Conservation (phyloP, 2,329 filamentous ascomycete genomes). For the Cytospora chrysosperma region DNA sequence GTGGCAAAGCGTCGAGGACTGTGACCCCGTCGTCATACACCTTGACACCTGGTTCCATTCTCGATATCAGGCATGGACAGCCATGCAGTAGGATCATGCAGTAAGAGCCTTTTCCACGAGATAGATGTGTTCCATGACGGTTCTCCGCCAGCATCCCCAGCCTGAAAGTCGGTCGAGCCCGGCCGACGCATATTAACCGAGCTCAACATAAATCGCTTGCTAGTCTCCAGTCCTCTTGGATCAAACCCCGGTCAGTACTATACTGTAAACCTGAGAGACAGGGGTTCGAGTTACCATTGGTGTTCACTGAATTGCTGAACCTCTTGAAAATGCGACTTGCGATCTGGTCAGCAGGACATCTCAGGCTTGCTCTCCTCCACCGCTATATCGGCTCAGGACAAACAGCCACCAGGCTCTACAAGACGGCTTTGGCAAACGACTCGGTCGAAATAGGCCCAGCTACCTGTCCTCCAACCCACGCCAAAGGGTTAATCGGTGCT, state of each 20-base stretch:
- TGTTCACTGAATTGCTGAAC: too few relatives aligned
- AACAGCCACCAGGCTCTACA: neutral
- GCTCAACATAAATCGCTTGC: neutral
- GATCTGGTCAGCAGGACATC: too few relatives aligned
- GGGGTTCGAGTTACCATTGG: too few relatives aligned
- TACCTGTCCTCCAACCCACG: neutral
- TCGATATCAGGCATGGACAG: neutral
- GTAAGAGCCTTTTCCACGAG: neutral
- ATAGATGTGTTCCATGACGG: neutral
- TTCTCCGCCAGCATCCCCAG: neutral
- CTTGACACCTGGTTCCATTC: neutral
- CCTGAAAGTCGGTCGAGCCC: neutral
- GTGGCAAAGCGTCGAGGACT: neutral
- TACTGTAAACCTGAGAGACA: too few relatives aligned
- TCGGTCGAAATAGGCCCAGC: conserved; percentile 3
- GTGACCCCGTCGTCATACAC: neutral
- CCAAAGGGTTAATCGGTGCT: neutral
- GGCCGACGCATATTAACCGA: neutral
- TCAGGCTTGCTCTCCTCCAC: neutral
- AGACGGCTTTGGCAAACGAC: neutral
- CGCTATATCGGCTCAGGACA: neutral
- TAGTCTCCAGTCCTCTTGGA: neutral
- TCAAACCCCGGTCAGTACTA: neutral
- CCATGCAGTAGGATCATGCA: neutral
- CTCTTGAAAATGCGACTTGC: too few relatives aligned